Evolutionary conservation across 345 rosid genomes (phyloP), one percentile per base, ranked within the genome.

Genomic region (Ceriops decandra): DNA sequence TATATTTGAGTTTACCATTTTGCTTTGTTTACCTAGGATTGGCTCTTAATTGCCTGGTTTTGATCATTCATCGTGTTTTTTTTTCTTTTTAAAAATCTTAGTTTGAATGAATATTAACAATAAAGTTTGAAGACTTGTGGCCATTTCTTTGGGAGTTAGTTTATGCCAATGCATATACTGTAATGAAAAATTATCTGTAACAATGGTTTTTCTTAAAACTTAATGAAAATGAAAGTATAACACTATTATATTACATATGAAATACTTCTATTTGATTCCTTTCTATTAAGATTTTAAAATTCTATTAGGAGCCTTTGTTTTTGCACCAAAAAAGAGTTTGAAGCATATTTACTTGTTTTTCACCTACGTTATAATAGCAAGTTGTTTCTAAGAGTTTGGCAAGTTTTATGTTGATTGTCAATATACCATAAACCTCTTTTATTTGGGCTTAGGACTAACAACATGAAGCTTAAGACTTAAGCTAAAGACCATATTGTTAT

Each of bases 171-270:
- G 42, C 42, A 58, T 31, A 13, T 47, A 42, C 2, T 60, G 3
- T 8, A 5, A 35, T 47, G 38, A 16, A 67, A 56, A 10, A 28
- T 30, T 21, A 30, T 19, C 15, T 49, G 16, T 27, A 13, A 53
- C 17, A n/a, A 5, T n/a, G 62, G 0, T 11, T 15, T 20, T 46
- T 56, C 38, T 24, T 38, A 17, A 16, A 15, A 58, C 27, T 36
- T 17, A 31, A 47, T 56, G 68, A 59, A 63, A 62, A 76, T 57
- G 46, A 71, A 66, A 76, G 57, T 69, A 22, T 38, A 38, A 36
- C 69, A 52, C 33, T 59, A 36, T 68, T 8, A 38, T 72, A 27
- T 56, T 21, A 49, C 59, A 38, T 56, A 6, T 42, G 53, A 57
- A 17, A 38, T 38, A 64, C 26, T n/a, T 68, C 54, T 15, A 66